Evolutionary conservation across 352 stramenopile species (phyloP), one percentile per base, ranked within the genome.

Genomic region (Phytophthora parvispora): DNA sequence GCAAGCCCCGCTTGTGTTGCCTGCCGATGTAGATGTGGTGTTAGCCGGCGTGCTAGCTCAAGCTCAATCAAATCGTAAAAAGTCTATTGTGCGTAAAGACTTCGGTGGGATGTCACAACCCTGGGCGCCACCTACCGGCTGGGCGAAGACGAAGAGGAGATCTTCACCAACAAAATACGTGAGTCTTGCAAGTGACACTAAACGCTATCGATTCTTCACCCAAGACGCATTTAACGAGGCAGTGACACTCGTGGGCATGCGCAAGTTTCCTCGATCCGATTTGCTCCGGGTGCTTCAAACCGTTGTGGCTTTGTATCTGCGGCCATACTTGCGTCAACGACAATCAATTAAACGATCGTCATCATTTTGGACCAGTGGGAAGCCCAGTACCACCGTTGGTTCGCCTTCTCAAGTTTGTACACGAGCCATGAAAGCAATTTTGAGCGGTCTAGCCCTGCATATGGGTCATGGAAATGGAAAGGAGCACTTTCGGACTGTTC

Each of bases 141-240:
- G 64, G 69, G 64, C 58, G 16, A 77, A 77, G 27, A 75, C 20
- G 32, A 75, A 59, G 42, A 67, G 48, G 28, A 55, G 25, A 6
- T 6, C 10, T 6, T 50, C 55, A 12, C 29, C 60, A 22, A 50
- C 64, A 22, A 77, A 69, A 58, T 59, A 49, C 16, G 24, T 24
- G 25, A 54, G 27, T 29, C 16, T 51, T 25, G 16, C 24, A 13
- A 58, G 36, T 2, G 80, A 91, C 18, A 68, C 59, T 22, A 83
- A 80, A 49, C 72, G 73, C 18, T 87, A 81, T 36, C 81, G 87
- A 2, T 94, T 87, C 48, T 95, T 95, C 54, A 83, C 82, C 43
- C 74, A 84, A 34, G 81, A 88, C 52, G 58, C 80, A 16, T 95
- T 94, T 60, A 92, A 89, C 29, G 84, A 95, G 54, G 84, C 86